These are phyloP conservation scores for Brassica hybrid DNA, from an alignment of 441 rosid species.

Conservation along the genomic window DNA sequence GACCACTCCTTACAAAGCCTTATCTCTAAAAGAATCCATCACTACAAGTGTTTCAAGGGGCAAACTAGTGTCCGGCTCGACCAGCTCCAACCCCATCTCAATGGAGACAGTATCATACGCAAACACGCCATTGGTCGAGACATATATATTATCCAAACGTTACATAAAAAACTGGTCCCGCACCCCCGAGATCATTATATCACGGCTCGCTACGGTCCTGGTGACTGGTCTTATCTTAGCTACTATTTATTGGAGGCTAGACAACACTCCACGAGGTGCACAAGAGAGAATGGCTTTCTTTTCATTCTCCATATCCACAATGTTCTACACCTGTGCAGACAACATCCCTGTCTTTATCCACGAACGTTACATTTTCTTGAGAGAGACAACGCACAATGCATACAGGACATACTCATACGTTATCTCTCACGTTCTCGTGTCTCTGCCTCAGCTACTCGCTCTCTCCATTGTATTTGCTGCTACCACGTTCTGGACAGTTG, in stretches of 20 bases:
- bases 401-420: slow-evolving; percentile 45
- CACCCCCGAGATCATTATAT: slow-evolving; percentile 47
- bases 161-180: slow-evolving; percentile 47
- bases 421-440: slow-evolving; percentile 35
- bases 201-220: slow-evolving; percentile 43
- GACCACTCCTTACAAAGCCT: slow-evolving; percentile 7
- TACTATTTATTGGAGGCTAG: slow-evolving; percentile 64
- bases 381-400: slow-evolving; percentile 39
- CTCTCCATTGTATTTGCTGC: slow-evolving; percentile 60
- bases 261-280: slow-evolving; percentile 42
- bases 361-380: slow-evolving; percentile 71
- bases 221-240: slow-evolving; percentile 47
- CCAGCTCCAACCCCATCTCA: slow-evolving; percentile 18
- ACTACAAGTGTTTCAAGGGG: slow-evolving; percentile 40
- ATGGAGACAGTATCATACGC: slow-evolving; percentile 43
- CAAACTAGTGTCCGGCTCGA: slow-evolving; percentile 43
- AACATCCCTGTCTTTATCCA: slow-evolving; percentile 40
- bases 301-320: slow-evolving; percentile 34
- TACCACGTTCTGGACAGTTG: slow-evolving; percentile 74
- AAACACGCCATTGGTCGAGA: slow-evolving; percentile 45
- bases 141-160: slow-evolving; percentile 49
- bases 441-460: slow-evolving; percentile 43
- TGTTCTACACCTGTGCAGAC: slow-evolving; percentile 42
- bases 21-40: slow-evolving; percentile 44
- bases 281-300: slow-evolving; percentile 40